Evolutionary conservation across 2,329 filamentous ascomycete genomes (phyloP), one percentile per base, ranked within the genome.

Genomic region (Herpotrichia juniperi): DNA sequence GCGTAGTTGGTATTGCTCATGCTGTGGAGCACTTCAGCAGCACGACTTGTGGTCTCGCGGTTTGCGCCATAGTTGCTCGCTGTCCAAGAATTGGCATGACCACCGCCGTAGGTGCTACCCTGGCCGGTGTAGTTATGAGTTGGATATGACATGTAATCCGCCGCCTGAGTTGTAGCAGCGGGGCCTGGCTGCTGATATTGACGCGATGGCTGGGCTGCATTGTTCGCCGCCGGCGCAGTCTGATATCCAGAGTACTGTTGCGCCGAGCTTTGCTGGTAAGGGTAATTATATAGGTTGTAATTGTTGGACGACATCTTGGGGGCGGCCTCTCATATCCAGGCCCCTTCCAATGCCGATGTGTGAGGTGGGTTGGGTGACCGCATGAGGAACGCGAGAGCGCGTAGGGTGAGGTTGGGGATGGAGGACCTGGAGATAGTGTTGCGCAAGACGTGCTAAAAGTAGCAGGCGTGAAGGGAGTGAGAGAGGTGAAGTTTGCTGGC

Each of bases 1-100:
- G 59, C 56, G 48, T 71, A 68, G 8, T 58, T 43, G 4, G 60
- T 62, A 40, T 63, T 73, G 61, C 68, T 72, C 63, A 73, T 68
- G 30, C 67, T 69, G 37, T 52, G 62, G 40, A 72, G 47, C 17
- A 67, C 68, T 51, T 74, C 67, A 25, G 70, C 69, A 25, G 69
- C 69, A 21, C 62, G 53, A 37, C 57, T 68, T 7, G 64, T 66
- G 10, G 61, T 63, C 46, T 70, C 67, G 4, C 57, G 57, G 19
- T 57, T 60, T 8, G 49, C 57, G 12, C 59, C 62, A 62, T 70
- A 68, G 47, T 42, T 64, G 42, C 44, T 64, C 14, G 54, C 50
- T 19, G 47, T 56, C 69, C 67, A 67, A 3, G 58, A 51, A 19
- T 48, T 56, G 16, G 62, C 61, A 35, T 68, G 67, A 11, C 45